Evolutionary conservation across 192 early-diverging fungal species (phyloP), one percentile per base, ranked within the genome.

Genomic region (Backusella macrospora): DNA sequence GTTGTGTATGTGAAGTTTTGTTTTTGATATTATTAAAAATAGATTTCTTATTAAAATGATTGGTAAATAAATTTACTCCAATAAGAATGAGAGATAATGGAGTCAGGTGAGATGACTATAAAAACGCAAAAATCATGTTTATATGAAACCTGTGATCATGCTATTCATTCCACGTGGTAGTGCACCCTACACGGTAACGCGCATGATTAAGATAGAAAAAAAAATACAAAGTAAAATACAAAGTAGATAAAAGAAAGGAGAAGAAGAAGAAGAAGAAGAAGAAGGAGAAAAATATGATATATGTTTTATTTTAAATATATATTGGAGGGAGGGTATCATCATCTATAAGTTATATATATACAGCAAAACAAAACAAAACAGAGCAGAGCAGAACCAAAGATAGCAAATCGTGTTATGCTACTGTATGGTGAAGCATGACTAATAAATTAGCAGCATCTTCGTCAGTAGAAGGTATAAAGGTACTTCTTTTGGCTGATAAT

Each of bases 391-490:
- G 23, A 55, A 55, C 18, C 7, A 55, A 55, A 43, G 23, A 26
- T 21, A 55, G 23, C 23, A 23, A 5, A 21, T 21, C 18, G 26
- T 59, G 29, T 59, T 59, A 59, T 26, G 21, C 23, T 18, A 43
- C 14, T 29, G 26, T 72, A 43, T 70, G 63, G 48, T 77, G 76
- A 13, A 77, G 71, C 76, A 77, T 77, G 13, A 77, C 76, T 42
- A 77, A 44, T 12, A 77, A 40, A 47, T 77, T 72, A 14, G 76
- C 76, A 2, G 76, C 76, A 39, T 77, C 76, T 68, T 72, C 65
- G 45, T 77, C 76, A 63, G 59, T 44, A 14, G 52, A 59, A 59
- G 45, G 44, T 38, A 21, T 38, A 71, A 42, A 39, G n/a, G 73
- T 74, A 34, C 62, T 74, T 16, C 73, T 44, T n/a, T 74, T 65